Base-by-base conservation (phyloP, 2,329 filamentous ascomycete genomes). In the Paecilomyces dactylethromorphus region DNA sequence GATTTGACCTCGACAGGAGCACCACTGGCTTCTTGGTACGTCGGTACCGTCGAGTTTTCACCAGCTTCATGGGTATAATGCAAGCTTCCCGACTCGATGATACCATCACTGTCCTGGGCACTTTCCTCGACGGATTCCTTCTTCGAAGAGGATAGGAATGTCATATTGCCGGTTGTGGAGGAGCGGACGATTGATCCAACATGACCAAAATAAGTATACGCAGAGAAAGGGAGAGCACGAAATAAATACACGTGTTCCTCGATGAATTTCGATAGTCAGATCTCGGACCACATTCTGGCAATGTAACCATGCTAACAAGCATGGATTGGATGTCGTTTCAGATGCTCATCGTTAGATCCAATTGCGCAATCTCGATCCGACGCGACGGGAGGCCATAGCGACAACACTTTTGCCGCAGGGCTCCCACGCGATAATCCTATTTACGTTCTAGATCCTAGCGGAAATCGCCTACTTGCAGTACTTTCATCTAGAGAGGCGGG, bases 1-100 rank as follows among this genome's bases (percentile, higher is more conserved):
- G 83, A 87, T 2, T 77, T 65, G 1, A 71, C 72, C 68, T 87
- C 85, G 3, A 87, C 82, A 0, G 85, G 85, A 0, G 85, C 85
- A 39, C 85, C 85, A 7, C 78, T 78, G 0, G 82, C 84, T 66
- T 87, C 85, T 64, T 87, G 84, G 63, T 85, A 86, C 0, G 81
- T 79, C 1, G 76, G 71, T 54, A 76, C 70, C 3, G 78, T 74
- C 15, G 76, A 78, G 63, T 87, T 87, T 3, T 77, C 79, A 0
- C 77, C 80, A 61, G 71, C 70, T 62, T 70, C 76, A 60, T 68
- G 66, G 11, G 76, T 73, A 60, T 76, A 81, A 10, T 77, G 71
- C 15, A 80, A 69, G 56, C 73, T 72, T 29, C 54, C 50, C n/a
- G 15, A 45, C 15, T 45, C 39, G 6, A 45, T 21, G 39, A 45